A percentile compares a stretch with the other conserved stretches of the same genome.
phyloP scores from a whole-genome alignment of 2,329 filamentous ascomycete species.

The Aureobasidium mangrovei region DNA sequence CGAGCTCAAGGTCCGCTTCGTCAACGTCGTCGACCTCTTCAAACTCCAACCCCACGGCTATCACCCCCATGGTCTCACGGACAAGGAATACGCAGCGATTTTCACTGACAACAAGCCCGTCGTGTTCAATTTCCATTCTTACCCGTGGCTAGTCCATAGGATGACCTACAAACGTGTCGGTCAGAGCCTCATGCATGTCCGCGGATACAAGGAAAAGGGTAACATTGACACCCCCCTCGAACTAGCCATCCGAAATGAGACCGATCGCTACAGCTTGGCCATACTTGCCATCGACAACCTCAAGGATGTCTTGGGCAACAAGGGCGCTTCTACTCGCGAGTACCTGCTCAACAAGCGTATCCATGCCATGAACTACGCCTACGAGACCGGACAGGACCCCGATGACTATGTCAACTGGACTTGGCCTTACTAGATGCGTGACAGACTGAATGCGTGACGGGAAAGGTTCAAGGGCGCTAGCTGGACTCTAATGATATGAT shows the following conservation, averaged over 20 bases:
- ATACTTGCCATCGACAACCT: slow-evolving; percentile 68
- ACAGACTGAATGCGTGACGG: no score
- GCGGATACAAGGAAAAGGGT: slow-evolving; percentile 73
- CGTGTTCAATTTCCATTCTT: slow-evolving; percentile 79
- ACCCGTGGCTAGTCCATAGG: slow-evolving; percentile 71
- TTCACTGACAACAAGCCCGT: slow-evolving; percentile 66
- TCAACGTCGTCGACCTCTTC: slow-evolving; percentile 75
- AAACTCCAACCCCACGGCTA: slow-evolving; percentile 62
- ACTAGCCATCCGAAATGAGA: slow-evolving; percentile 67
- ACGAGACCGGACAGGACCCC: slow-evolving; percentile 62
- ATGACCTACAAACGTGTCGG: slow-evolving; percentile 68
- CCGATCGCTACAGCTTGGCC: slow-evolving; percentile 67
- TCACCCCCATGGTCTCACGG: slow-evolving; percentile 64
- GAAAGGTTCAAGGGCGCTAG: no score
- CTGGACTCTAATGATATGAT: no score
- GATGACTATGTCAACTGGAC: slow-evolving; percentile 56
- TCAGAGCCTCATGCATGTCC: slow-evolving; percentile 59
- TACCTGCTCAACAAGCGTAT: slow-evolving; percentile 57
- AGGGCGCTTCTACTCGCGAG: slow-evolving; percentile 54
- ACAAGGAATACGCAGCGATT: slow-evolving; percentile 56
- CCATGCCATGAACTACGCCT: slow-evolving; percentile 54
- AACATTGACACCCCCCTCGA: slow-evolving; percentile 77
- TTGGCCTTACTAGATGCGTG: slow-evolving; percentile 44
- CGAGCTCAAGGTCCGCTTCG: slow-evolving; percentile 64
- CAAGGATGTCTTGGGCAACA: slow-evolving; percentile 51